Evolutionary conservation across 176 grass and related monocot genomes (phyloP).

Genomic region (Saccharum spontaneum): DNA sequence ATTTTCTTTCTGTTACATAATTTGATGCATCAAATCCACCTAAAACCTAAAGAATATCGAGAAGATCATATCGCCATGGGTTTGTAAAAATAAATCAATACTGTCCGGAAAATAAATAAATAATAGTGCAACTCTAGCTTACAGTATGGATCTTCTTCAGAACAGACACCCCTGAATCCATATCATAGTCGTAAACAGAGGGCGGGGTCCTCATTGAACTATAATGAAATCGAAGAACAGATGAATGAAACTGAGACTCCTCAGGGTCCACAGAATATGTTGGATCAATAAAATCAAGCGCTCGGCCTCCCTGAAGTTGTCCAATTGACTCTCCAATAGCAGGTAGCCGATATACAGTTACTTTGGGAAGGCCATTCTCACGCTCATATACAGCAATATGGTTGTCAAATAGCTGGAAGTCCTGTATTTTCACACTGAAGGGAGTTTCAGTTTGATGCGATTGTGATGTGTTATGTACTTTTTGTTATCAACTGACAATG

Average conservation of each 20-base stretch:
- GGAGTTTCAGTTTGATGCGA: conserved; percentile 25
- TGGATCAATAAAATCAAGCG: conserved; percentile 76
- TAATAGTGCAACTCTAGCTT: conserved; percentile 37
- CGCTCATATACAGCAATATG: conserved; percentile 82
- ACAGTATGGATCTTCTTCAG: conserved; percentile 84
- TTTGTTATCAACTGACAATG: background rate
- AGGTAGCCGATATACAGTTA: conserved; percentile 70
- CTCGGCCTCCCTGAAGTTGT: conserved; percentile 57
- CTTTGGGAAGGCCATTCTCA: conserved; percentile 77
- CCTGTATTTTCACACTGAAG: conserved; percentile 88
- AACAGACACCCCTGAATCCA: conserved; percentile 74
- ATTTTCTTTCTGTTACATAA: conserved; percentile 89
- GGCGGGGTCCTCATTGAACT: conserved; percentile 76
- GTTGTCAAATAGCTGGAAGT: conserved; percentile 70
- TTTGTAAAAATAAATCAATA: background rate
- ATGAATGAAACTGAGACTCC: conserved; percentile 64
- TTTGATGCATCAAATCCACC: conserved; percentile 80
- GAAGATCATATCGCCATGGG: conserved; percentile 15
- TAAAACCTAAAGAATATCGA: conserved; percentile 56
- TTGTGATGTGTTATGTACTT: background rate
- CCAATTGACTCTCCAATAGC: conserved; percentile 60
- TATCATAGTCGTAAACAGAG: conserved; percentile 82
- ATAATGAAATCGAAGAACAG: conserved; percentile 70
- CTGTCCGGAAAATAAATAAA: background rate
- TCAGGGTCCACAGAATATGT: conserved; percentile 59